A percentile compares a stretch with the other conserved stretches of the same genome.
Evolutionary conservation across 441 rosid genomes (phyloP).

Genomic region (Pelargonium fulgidum): DNA sequence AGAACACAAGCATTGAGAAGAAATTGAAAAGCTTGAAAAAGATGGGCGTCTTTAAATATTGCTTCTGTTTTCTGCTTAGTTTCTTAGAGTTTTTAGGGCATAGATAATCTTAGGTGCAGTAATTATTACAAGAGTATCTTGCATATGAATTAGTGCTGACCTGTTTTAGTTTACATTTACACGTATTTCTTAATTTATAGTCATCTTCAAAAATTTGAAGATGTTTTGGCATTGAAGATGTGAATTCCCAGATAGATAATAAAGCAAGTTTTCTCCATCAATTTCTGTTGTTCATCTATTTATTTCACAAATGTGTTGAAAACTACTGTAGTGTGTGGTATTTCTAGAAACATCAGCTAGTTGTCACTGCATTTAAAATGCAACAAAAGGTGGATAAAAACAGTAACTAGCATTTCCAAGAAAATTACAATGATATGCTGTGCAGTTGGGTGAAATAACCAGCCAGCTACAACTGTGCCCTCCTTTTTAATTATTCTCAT

Average conservation of each 20-base stretch:
- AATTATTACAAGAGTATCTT: constrained; percentile 8
- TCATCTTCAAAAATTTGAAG: background rate
- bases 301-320: no score
- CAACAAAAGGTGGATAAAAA: background rate
- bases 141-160: constrained; percentile 10
- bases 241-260: background rate
- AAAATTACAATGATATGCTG: background rate
- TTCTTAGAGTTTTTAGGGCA: constrained; percentile 15
- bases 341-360: no score
- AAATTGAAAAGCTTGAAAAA: constrained; percentile 59
- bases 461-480: background rate
- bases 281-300: no score
- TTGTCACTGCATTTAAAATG: background rate
- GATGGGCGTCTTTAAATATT: constrained; percentile 33
- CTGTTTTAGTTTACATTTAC: constrained; percentile 16
- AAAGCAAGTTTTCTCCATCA: background rate
- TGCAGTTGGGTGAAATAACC: background rate
- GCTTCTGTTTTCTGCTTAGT: background rate
- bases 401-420: background rate
- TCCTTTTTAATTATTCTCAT: background rate
- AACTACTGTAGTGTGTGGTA: no score
- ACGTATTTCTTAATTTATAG: constrained; percentile 6
- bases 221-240: background rate
- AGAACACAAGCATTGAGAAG: constrained; percentile 59
- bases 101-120: constrained; percentile 17